Base-by-base conservation (phyloP, 305 asterid genomes). In the Ajuga reptans region DNA sequence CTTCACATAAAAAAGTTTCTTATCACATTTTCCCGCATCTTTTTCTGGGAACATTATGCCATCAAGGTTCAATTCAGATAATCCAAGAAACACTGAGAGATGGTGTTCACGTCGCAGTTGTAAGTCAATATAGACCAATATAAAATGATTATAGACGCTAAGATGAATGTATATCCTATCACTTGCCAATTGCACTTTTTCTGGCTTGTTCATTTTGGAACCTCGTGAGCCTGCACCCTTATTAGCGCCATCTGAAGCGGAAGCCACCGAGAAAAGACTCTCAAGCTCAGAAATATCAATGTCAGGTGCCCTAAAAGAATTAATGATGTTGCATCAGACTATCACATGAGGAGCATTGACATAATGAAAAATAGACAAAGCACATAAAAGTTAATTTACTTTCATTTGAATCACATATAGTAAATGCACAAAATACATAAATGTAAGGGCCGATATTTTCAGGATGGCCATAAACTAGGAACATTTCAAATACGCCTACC, bases 231-330 rank as follows among this genome's bases (percentile, higher is more conserved):
- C 85, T 78, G 91, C 94, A 57, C 78, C 91, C 82, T 88, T 92
- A 68, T 69, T 85, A 72, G 79, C 70, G n/a, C 81, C 81, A 76
- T 90, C 97, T 59, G 96, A 78, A 81, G 89, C 85, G 75, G 98
- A 88, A 75, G 97, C 98, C 71, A 91, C 89, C 2, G 98, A 92
- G 84, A 92, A 92, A 72, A 88, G 89, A 87, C 91, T 92, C 84
- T 90, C 96, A 76, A 92, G 97, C 90, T 92, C 98, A 55, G 88
- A 78, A 73, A 92, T 88, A 80, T 92, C 98, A 78, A 92, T 92
- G 83, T 88, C 96, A 76, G 98, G 98, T 56, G 97, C 92, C 89
- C 98, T 92, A 64, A 46, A 56, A 73, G 62, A 75, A 78, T 51
- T 63, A 52, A 74, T n/a, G 57, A 69, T 33, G 41, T 67, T 70